Base-by-base conservation (phyloP, 2,329 filamentous ascomycete species). In the Scleromitrula shiraiana region DNA sequence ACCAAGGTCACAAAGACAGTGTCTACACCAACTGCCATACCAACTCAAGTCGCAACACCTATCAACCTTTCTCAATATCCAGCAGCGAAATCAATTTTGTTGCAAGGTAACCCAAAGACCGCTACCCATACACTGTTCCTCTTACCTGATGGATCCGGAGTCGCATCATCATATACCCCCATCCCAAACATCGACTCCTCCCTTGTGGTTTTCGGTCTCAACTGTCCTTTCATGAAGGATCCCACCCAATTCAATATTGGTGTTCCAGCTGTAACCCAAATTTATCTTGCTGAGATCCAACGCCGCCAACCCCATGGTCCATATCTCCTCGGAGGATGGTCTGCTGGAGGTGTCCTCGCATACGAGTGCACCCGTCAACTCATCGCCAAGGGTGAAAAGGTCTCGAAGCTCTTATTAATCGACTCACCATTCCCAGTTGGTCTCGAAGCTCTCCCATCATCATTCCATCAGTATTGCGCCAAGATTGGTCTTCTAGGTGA, bases 311-410 rank as follows among this genome's bases (percentile, higher is more conserved):
- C 82, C 2, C 60, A 71, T 17, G 84, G 84, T 0, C 80, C 82
- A 0, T 86, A 85, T 64, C 74, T 74, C 46, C 66, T 88, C 1
- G 76, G 79, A 14, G 85, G 85, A 23, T 88, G 84, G 84, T 86
- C 80, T 14, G 83, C 82, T 1, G 85, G 85, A 22, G 84, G 84
- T 32, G 81, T 87, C 42, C 80, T 82, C 50, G 82, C 83, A 33
- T 87, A 77, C 57, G 79, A 84, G 56, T 78, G 80, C 6, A 75
- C 79, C 7, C 73, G 75, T 42, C 76, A 81, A 53, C 69, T 85
- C 14, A 71, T 72, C 49, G 70, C 71, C 51, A 71, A 71, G 2
- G 75, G 76, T 14, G 76, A 83, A 38, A 63, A 62, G 19, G 78
- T 84, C 5, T 74, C 76, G 5, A 68, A 75, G 44, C 69, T 85